Evolutionary conservation across 2,329 filamentous ascomycete genomes (phyloP).

Genomic region (Monosporascus sp.): DNA sequence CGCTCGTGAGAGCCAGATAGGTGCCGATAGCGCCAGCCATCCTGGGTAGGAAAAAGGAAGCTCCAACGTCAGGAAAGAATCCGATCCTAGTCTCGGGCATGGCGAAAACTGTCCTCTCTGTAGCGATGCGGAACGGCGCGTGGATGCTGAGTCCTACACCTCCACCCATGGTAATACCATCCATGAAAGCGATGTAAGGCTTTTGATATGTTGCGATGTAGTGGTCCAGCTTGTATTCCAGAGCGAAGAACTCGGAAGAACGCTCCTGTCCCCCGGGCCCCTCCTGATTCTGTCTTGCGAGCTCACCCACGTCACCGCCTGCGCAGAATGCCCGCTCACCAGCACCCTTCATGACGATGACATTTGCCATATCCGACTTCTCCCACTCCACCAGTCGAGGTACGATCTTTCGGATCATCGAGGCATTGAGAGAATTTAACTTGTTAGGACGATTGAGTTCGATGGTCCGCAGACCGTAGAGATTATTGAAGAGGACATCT

Average conservation of each 20-base stretch:
- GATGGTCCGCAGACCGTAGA: constrained; percentile 85
- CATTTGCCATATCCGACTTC: constrained; percentile 89
- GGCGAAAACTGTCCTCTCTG: constrained; percentile 89
- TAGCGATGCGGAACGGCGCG: constrained; percentile 93
- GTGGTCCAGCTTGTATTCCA: constrained; percentile 96
- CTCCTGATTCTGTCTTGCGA: constrained; percentile 68
- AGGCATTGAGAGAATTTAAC: constrained; percentile 85
- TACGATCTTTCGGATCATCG: constrained; percentile 92
- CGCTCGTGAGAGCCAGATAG: constrained; percentile 89
- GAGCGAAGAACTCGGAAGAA: constrained; percentile 81
- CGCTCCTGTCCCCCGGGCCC: constrained; percentile 65
- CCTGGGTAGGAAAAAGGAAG: constrained; percentile 88
- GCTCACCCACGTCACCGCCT: constrained; percentile 79
- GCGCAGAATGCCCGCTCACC: constrained; percentile 85
- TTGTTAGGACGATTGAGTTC: constrained; percentile 92
- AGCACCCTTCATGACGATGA: constrained; percentile 85
- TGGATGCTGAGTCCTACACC: constrained; percentile 92
- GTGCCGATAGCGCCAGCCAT: constrained; percentile 84
- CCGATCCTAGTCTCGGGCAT: constrained; percentile 99
- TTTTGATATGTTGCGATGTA: constrained; percentile 90
- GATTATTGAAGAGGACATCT: constrained; percentile 87
- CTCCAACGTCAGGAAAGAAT: constrained; percentile 97
- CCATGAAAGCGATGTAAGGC: constrained; percentile 93
- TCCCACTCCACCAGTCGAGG: constrained; percentile 89
- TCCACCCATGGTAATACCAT: constrained; percentile 97